Evolutionary conservation across 1,284 basidiomycete species (phyloP).

Genomic region (Lentinus polychrous): DNA sequence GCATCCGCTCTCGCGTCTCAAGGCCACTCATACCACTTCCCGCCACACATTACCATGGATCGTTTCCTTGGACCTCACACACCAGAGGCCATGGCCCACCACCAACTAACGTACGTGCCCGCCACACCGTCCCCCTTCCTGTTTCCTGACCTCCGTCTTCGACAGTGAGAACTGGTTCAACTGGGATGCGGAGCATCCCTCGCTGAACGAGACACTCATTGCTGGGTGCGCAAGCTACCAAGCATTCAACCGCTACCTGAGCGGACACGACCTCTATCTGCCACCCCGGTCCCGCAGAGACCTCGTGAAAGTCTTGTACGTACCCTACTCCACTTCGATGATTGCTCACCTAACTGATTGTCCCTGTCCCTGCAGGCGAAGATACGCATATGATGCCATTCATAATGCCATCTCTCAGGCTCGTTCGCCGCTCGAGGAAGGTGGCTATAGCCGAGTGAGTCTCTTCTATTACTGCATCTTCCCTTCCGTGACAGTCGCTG

Average conservation of each 20-base stretch:
- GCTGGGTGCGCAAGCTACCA: slow-evolving; percentile 51
- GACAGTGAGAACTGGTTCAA: slow-evolving; percentile 56
- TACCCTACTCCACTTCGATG: slow-evolving; percentile 14
- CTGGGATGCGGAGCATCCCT: slow-evolving; percentile 63
- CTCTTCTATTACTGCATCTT: slow-evolving; percentile 1
- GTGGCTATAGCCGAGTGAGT: slow-evolving; percentile 70
- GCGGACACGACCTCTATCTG: slow-evolving; percentile 56
- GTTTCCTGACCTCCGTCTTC: slow-evolving; percentile 12
- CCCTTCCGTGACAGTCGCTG: slow-evolving; percentile 2
- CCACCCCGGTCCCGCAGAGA: slow-evolving; percentile 55
- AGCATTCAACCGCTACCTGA: slow-evolving; percentile 32
- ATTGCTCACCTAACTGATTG: slow-evolving; percentile 1
- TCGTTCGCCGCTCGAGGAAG: slow-evolving; percentile 53
- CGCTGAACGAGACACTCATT: slow-evolving; percentile 65
- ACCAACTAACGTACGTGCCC: slow-evolving; percentile 52
- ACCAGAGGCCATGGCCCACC: slow-evolving; percentile 66
- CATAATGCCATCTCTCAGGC: slow-evolving; percentile 71
- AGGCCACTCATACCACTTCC: slow-evolving; percentile 2
- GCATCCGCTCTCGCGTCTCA: slow-evolving; percentile 2
- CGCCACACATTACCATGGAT: slow-evolving; percentile 40
- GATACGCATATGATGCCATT: slow-evolving; percentile 72
- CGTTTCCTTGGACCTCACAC: slow-evolving; percentile 66
- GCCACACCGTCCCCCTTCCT: slow-evolving; percentile 8
- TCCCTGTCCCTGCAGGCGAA: slow-evolving; percentile 35
- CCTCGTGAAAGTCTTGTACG: slow-evolving; percentile 67